These are phyloP conservation scores for Xylaria sp. DNA, from an alignment of 2,329 filamentous ascomycete genomes.

Conservation along the genomic window DNA sequence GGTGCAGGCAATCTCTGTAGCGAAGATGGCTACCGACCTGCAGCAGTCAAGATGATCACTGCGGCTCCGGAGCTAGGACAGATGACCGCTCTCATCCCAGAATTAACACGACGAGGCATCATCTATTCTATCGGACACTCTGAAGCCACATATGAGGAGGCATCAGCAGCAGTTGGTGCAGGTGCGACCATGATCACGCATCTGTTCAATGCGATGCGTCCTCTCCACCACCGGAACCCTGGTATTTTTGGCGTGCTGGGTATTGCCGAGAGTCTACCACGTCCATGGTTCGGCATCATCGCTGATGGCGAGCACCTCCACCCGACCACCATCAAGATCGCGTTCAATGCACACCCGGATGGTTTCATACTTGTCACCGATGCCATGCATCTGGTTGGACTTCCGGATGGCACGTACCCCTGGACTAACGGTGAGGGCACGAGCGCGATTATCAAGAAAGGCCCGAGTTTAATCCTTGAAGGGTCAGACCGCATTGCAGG, in stretches of 20 bases:
- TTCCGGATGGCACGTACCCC: constrained; percentile 84
- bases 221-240: constrained; percentile 89
- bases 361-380: constrained; percentile 92
- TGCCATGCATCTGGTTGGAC: constrained; percentile 86
- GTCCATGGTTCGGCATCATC: constrained; percentile 89
- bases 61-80: constrained; percentile 83
- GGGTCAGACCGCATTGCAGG: constrained; percentile 83
- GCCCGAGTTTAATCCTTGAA: constrained; percentile 78
- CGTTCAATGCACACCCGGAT: constrained; percentile 84
- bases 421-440: constrained; percentile 80
- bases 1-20: constrained; percentile 73
- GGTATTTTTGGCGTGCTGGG: constrained; percentile 90
- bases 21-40: constrained; percentile 50
- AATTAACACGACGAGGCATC: constrained; percentile 73
- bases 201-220: constrained; percentile 93
- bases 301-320: constrained; percentile 92
- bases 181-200: constrained; percentile 93
- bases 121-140: constrained; percentile 87
- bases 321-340: constrained; percentile 87
- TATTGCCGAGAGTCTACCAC: constrained; percentile 64
- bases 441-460: constrained; percentile 74
- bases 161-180: constrained; percentile 73
- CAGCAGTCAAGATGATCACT: constrained; percentile 81
- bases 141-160: constrained; percentile 87
- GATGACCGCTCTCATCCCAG: constrained; percentile 75